Percentiles rank a stretch among this genome's conserved stretches.
Evolutionary conservation across 208 protist species (phyloP).

Genomic region (Acanthamoeba sp.): DNA sequence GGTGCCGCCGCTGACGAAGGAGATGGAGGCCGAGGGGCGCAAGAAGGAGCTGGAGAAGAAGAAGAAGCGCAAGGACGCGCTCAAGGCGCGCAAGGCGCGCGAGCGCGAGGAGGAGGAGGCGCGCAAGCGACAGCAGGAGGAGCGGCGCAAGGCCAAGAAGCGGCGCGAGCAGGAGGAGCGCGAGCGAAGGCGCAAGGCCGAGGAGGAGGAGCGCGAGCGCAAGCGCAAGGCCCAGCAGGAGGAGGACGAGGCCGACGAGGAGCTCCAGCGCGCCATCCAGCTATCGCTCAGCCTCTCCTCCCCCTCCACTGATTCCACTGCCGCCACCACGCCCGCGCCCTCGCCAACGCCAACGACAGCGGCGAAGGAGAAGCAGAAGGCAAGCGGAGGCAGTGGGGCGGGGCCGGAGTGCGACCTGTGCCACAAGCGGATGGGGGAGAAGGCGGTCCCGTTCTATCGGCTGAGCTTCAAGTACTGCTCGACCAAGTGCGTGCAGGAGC

Average conservation of each 20-base stretch:
- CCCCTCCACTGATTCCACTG: not conserved
- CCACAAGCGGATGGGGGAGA: conserved; percentile 33
- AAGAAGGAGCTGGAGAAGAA: conserved; percentile 79
- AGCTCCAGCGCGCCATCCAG: conserved; percentile 41
- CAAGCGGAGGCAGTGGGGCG: not conserved
- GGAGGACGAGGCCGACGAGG: conserved; percentile 32
- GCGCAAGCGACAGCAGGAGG: conserved; percentile 21
- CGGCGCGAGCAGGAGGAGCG: conserved; percentile 16
- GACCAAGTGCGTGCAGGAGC: conserved; percentile 70
- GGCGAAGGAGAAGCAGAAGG: not conserved
- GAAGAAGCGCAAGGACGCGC: conserved; percentile 17
- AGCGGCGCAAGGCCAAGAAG: conserved; percentile 38
- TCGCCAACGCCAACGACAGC: not conserved
- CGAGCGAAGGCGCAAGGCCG: not conserved
- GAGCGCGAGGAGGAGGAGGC: conserved; percentile 15
- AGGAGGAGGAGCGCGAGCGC: not conserved
- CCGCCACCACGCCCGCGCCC: not conserved
- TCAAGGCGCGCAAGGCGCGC: conserved; percentile 23
- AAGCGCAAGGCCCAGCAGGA: not conserved
- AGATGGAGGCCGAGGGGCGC: conserved; percentile 70
- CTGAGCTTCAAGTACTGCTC: conserved; percentile 76
- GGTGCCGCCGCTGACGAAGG: conserved; percentile 73
- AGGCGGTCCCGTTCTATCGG: conserved; percentile 75
- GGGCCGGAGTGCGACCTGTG: conserved; percentile 37
- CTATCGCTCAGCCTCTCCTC: not conserved